These are phyloP conservation scores for Articulospora tetracladia DNA, from an alignment of 495 filamentous ascomycete genomes.

Conservation along the genomic window DNA sequence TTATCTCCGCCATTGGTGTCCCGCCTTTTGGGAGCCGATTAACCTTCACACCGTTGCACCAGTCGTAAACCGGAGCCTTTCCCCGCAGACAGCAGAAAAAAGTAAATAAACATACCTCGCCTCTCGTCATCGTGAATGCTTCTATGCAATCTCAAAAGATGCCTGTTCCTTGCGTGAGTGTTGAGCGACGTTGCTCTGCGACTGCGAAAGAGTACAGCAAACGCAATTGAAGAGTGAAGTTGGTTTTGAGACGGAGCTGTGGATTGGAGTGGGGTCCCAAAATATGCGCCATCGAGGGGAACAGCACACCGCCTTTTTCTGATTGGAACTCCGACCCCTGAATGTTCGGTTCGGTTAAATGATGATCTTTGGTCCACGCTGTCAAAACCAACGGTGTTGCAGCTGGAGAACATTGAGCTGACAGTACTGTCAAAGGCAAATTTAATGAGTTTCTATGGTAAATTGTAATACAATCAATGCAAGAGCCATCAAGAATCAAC, in stretches of 20 bases:
- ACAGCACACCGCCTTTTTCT: background rate
- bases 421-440: no score
- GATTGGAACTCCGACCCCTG: background rate
- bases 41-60: background rate
- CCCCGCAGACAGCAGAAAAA: background rate
- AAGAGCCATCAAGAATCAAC: no score
- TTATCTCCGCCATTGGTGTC: background rate
- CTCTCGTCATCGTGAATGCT: conserved; percentile 17
- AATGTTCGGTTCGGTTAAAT: no score
- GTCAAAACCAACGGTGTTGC: no score
- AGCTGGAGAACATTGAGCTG: no score
- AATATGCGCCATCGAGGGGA: background rate
- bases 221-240: conserved; percentile 3
- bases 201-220: background rate
- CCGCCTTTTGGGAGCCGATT: background rate
- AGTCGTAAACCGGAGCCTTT: background rate
- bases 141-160: background rate
- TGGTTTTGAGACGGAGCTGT: background rate
- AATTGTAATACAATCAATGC: no score
- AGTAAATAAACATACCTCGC: conserved; percentile 16
- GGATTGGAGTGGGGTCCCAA: background rate
- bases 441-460: no score
- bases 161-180: background rate
- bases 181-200: background rate
- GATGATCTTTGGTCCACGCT: no score